Evolutionary conservation across 2,329 filamentous ascomycete genomes (phyloP).

Genomic region (Aspergillus tubingensis): DNA sequence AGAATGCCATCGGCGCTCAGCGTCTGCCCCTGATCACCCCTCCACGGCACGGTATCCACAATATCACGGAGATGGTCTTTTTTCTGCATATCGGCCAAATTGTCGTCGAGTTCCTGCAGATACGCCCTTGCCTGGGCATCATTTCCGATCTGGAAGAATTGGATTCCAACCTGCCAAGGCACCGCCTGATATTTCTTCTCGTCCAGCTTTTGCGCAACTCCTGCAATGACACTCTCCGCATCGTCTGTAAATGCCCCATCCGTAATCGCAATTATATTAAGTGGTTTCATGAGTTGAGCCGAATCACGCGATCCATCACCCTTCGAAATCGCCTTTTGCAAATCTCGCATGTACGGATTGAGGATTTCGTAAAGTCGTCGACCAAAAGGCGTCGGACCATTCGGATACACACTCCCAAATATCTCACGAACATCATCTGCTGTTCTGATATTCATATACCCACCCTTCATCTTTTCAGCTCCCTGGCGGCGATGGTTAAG

Average conservation of each 20-base stretch:
- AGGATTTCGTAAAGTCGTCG: constrained; percentile 70
- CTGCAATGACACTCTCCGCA: constrained; percentile 68
- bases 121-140: constrained; percentile 66
- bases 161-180: constrained; percentile 82
- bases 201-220: constrained; percentile 66
- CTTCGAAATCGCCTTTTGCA: constrained; percentile 49
- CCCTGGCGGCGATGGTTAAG: constrained; percentile 65
- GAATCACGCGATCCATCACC: constrained; percentile 17
- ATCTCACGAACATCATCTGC: constrained; percentile 63
- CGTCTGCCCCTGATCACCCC: constrained; percentile 46
- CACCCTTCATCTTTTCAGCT: constrained; percentile 46
- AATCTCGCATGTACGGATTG: constrained; percentile 65
- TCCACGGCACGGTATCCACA: constrained; percentile 84
- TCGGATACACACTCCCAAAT: constrained; percentile 68
- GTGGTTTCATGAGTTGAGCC: constrained; percentile 61
- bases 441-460: constrained; percentile 66
- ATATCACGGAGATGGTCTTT: constrained; percentile 68
- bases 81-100: constrained; percentile 57
- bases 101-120: constrained; percentile 75
- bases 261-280: constrained; percentile 92
- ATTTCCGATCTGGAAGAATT: constrained; percentile 92
- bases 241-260: constrained; percentile 83
- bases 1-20: constrained; percentile 72
- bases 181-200: constrained; percentile 55
- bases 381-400: constrained; percentile 73